phyloP scores from a whole-genome alignment of 108 stramenopile species.

The Skeletonema menzelii region DNA sequence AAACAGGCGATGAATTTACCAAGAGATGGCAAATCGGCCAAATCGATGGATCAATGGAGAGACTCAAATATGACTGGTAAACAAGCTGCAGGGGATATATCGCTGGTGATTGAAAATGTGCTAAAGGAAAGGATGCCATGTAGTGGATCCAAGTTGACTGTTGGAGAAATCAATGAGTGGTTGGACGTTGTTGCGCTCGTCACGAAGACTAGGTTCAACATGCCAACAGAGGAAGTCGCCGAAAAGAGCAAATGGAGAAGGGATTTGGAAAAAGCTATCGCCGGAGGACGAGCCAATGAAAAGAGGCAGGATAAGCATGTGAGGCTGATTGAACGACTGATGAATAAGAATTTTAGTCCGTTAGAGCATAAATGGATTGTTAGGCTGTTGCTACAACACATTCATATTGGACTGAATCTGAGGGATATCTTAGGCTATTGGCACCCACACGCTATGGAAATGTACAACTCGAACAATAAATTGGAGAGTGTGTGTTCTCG shows the following conservation, averaged over 20 bases:
- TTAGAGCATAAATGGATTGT: conserved; percentile 88
- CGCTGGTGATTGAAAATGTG: conserved; percentile 60
- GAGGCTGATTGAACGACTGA: conserved; percentile 36
- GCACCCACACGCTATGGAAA: conserved; percentile 49
- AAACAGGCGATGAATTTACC: conserved; percentile 62
- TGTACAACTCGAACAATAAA: conserved; percentile 45
- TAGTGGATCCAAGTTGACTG: conserved; percentile 46
- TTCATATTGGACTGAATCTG: conserved; percentile 59
- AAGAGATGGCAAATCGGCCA: conserved; percentile 26
- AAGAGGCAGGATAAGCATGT: conserved; percentile 43
- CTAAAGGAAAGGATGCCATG: conserved; percentile 48
- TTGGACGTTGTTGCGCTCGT: conserved; percentile 71
- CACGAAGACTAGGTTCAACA: conserved; percentile 23
- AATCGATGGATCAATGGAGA: conserved; percentile 58
- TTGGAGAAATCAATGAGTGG: conserved; percentile 71
- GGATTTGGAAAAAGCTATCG: conserved; percentile 18
- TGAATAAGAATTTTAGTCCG: conserved; percentile 48
- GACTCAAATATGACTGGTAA: conserved; percentile 54
- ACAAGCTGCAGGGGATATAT: conserved; percentile 65
- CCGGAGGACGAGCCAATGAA: background rate
- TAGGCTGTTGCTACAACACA: conserved; percentile 63
- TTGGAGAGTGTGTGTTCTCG: conserved; percentile 39
- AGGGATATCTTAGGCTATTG: conserved; percentile 51
- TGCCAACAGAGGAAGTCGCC: conserved; percentile 3
- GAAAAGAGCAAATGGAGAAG: conserved; percentile 14